phyloP scores from a whole-genome alignment of 768 basidiomycete genomes.

The Boletus sp. region DNA sequence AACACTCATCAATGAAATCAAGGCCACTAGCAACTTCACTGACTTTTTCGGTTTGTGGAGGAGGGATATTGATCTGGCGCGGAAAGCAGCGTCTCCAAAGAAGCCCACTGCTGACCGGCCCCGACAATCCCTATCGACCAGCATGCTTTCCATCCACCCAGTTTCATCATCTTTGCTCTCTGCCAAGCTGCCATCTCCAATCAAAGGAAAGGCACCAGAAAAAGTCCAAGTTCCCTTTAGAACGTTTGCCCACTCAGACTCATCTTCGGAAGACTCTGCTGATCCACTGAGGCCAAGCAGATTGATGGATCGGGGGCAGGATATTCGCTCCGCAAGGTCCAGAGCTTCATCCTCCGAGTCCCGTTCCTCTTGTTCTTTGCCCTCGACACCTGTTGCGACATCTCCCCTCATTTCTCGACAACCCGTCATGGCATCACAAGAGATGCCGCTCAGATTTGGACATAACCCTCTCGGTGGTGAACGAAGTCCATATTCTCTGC shows the following conservation, averaged over 20 bases:
- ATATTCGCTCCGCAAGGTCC: constrained; percentile 9
- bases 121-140: constrained; percentile 50
- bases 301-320: constrained; percentile 3
- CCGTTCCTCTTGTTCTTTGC: constrained; percentile 25
- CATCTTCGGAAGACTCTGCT: constrained; percentile 26
- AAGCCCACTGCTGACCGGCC: constrained; percentile 23
- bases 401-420: constrained; percentile 14
- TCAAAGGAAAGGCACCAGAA: constrained; percentile 16
- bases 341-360: constrained; percentile 27
- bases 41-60: constrained; percentile 84
- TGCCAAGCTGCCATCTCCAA: constrained; percentile 1
- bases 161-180: constrained; percentile 25
- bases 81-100: constrained; percentile 34
- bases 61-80: constrained; percentile 61
- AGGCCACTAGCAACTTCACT: constrained; percentile 52
- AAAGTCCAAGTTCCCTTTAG: neutral
- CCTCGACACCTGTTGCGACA: constrained; percentile 19
- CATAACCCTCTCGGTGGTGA: constrained; percentile 27
- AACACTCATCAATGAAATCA: constrained; percentile 62
- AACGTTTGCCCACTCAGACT: constrained; percentile 18
- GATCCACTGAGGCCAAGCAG: constrained; percentile 6
- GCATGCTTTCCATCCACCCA: constrained; percentile 58
- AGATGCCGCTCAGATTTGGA: constrained; percentile 25
- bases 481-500: constrained; percentile 30
- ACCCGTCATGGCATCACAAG: constrained; percentile 25